Conservation (phyloP, 805 yeast species). For the Cyberlindnera galapagoensis region DNA sequence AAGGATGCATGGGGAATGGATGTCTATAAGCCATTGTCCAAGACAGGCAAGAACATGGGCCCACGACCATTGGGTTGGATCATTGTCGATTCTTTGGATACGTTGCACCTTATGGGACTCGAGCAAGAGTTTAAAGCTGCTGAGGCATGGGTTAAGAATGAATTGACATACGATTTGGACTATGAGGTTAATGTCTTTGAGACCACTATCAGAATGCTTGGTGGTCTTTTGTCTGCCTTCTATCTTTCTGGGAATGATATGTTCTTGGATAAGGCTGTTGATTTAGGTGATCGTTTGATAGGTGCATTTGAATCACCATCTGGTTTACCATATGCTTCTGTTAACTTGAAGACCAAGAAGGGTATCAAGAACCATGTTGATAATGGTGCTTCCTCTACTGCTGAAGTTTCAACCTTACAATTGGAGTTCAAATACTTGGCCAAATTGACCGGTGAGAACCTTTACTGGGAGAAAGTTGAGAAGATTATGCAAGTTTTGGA, state of each 20-base stretch:
- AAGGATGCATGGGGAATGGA: slow-evolving; percentile 82
- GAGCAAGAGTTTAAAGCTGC: slow-evolving; percentile 58
- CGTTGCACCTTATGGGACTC: slow-evolving; percentile 64
- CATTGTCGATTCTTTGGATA: slow-evolving; percentile 81
- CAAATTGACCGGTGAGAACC: slow-evolving; percentile 67
- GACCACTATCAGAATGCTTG: slow-evolving; percentile 91
- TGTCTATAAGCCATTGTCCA: slow-evolving; percentile 62
- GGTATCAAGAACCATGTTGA: slow-evolving; percentile 60
- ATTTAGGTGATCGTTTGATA: slow-evolving; percentile 65
- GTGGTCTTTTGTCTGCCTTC: slow-evolving; percentile 83
- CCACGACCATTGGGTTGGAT: slow-evolving; percentile 87
- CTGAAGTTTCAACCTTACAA: slow-evolving; percentile 85
- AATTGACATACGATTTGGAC: slow-evolving; percentile 64
- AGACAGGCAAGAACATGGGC: slow-evolving; percentile 67
- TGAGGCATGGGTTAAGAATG: slow-evolving; percentile 66
- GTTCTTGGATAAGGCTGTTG: slow-evolving; percentile 71
- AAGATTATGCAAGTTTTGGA: slow-evolving; percentile 67
- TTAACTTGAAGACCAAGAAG: slow-evolving; percentile 59
- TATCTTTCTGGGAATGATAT: slow-evolving; percentile 63
- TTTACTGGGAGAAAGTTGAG: slow-evolving; percentile 78
- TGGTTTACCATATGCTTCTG: slow-evolving; percentile 76
- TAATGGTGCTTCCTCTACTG: slow-evolving; percentile 78
- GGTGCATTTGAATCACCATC: slow-evolving; percentile 61
- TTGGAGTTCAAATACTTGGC: slow-evolving; percentile 81
- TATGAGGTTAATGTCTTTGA: slow-evolving; percentile 79